Percentiles rank a stretch among this genome's conserved stretches.
These are phyloP conservation scores for Talaromyces sp. DNA, from an alignment of 2,329 filamentous ascomycete genomes.

Conservation along the genomic window DNA sequence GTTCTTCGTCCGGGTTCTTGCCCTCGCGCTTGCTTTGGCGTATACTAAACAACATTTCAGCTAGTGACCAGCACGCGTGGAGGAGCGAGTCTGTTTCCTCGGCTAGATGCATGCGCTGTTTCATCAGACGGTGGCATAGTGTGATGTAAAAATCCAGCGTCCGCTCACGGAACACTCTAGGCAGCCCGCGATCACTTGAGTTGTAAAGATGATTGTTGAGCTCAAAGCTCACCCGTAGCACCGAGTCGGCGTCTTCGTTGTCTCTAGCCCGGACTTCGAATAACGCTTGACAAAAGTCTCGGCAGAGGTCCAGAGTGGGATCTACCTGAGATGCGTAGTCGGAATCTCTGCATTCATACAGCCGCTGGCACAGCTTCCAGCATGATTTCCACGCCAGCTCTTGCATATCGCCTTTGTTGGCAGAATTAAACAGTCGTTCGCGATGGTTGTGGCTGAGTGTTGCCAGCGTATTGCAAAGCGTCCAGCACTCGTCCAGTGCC, in stretches of 20 bases:
- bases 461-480: conserved; percentile 82
- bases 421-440: conserved; percentile 69
- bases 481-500: conserved; percentile 86
- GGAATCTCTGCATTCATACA: conserved; percentile 76
- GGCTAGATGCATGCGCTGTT: conserved; percentile 71
- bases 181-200: conserved; percentile 76
- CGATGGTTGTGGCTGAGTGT: conserved; percentile 79
- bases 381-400: conserved; percentile 90
- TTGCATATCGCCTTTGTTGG: conserved; percentile 68
- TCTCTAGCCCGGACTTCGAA: conserved; percentile 78
- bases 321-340: conserved; percentile 62
- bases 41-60: conserved; percentile 88
- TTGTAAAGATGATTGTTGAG: conserved; percentile 94
- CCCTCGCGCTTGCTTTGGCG: conserved; percentile 74
- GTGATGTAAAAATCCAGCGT: conserved; percentile 94
- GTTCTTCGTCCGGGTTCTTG: conserved; percentile 69
- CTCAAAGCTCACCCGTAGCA: conserved; percentile 88
- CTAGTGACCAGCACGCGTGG: conserved; percentile 80
- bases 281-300: conserved; percentile 84
- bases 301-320: conserved; percentile 76
- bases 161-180: conserved; percentile 79
- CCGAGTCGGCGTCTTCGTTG: conserved; percentile 76
- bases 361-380: conserved; percentile 84
- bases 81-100: conserved; percentile 81
- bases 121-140: conserved; percentile 92